These are phyloP conservation scores for Melastoma candidum DNA, from an alignment of 441 rosid genomes.

Conservation along the genomic window DNA sequence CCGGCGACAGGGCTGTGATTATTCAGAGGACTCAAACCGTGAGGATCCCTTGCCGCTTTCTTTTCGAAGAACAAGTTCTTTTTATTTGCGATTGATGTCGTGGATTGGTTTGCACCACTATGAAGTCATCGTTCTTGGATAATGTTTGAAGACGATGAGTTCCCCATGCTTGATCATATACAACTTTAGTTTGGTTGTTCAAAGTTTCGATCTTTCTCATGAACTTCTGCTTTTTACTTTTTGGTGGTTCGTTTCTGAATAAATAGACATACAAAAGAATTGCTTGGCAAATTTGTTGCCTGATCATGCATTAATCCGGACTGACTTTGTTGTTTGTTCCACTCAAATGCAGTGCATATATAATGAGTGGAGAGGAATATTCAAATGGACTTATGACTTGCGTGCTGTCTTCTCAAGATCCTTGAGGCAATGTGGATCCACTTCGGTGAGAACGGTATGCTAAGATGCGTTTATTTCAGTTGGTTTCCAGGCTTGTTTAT, in stretches of 20 bases:
- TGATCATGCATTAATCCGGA: neutral
- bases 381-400: conserved; percentile 56
- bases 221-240: no score
- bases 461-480: neutral
- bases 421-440: conserved; percentile 51
- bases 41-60: conserved; percentile 16
- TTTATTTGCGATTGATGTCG: neutral
- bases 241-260: no score
- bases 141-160: no score
- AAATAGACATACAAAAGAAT: no score
- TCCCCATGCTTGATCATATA: no score
- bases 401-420: conserved; percentile 60
- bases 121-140: no score
- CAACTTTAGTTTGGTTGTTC: no score
- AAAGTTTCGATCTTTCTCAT: no score
- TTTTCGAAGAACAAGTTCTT: neutral
- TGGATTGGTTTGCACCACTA: no score
- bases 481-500: neutral
- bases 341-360: conserved; percentile 47
- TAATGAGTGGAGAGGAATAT: conserved; percentile 83
- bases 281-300: neutral
- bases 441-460: conserved; percentile 47
- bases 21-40: conserved; percentile 74
- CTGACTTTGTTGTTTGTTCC: conserved; percentile 1
- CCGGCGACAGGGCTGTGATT: conserved; percentile 73